Conservation (phyloP, 2,329 filamentous ascomycete species). For the Ophiostoma piceae region DNA sequence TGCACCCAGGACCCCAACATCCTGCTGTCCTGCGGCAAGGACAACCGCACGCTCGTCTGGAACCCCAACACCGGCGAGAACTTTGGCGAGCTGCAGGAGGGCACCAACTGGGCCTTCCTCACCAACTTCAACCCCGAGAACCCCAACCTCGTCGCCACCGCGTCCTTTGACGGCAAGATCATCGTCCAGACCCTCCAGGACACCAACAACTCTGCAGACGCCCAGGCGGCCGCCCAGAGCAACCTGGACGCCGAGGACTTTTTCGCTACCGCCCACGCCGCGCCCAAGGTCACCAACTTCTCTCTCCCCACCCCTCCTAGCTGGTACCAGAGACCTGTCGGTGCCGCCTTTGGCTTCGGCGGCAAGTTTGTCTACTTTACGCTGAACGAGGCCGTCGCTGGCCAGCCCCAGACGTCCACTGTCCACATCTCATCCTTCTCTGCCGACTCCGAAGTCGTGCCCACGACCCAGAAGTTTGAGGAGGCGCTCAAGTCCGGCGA, state of each 20-base stretch:
- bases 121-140: constrained; percentile 92
- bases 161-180: constrained; percentile 96
- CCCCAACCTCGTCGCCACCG: constrained; percentile 85
- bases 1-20: constrained; percentile 85
- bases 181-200: constrained; percentile 90
- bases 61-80: constrained; percentile 86
- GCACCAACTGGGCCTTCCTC: constrained; percentile 99
- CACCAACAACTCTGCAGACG: constrained; percentile 67
- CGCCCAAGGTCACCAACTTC: constrained; percentile 86
- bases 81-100: constrained; percentile 89
- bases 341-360: constrained; percentile 90
- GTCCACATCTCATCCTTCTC: constrained; percentile 83
- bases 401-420: constrained; percentile 65
- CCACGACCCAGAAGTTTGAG: constrained; percentile 81
- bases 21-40: constrained; percentile 88
- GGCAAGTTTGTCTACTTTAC: constrained; percentile 81
- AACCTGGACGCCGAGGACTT: constrained; percentile 89
- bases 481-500: constrained; percentile 72
- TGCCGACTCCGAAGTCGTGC: constrained; percentile 78
- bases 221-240: constrained; percentile 60
- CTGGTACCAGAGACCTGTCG: constrained; percentile 81
- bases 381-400: constrained; percentile 52
- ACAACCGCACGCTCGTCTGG: constrained; percentile 93
- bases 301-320: constrained; percentile 78
- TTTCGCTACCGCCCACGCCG: constrained; percentile 86